These are phyloP conservation scores for Cytospora piceicola DNA, from an alignment of 2,329 filamentous ascomycete genomes.

Conservation along the genomic window DNA sequence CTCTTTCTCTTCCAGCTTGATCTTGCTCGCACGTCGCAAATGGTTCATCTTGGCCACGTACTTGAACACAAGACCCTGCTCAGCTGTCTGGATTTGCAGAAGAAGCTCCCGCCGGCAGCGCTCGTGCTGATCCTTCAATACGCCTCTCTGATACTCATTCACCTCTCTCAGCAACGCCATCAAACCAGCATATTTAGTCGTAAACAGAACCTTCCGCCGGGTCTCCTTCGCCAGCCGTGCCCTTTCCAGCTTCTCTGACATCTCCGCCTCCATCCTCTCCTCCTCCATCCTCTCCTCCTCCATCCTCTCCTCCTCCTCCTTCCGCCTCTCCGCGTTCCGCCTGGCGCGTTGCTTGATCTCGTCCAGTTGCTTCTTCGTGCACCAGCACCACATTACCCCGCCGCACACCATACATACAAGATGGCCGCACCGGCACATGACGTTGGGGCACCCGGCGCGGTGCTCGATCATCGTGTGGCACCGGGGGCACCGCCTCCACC, in stretches of 20 bases:
- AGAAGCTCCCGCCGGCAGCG: constrained; percentile 39
- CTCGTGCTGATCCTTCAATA: constrained; percentile 45
- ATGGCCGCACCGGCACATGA: constrained; percentile 81
- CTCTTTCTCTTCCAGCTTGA: constrained; percentile 42
- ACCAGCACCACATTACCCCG: constrained; percentile 71
- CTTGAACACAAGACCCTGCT: constrained; percentile 40
- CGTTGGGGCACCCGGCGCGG: constrained; percentile 80
- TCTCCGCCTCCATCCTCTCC: constrained; percentile 53
- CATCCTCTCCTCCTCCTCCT: constrained; percentile 38
- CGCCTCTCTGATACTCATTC: constrained; percentile 47
- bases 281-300: constrained; percentile 44
- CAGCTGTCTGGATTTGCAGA: constrained; percentile 33
- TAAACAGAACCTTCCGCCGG: constrained; percentile 45
- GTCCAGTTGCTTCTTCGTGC: constrained; percentile 54
- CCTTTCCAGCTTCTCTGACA: constrained; percentile 47
- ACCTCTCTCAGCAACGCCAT: constrained; percentile 43
- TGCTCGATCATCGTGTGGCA: constrained; percentile 78
- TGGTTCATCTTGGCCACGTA: constrained; percentile 42
- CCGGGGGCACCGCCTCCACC: constrained; percentile 73
- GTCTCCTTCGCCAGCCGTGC: constrained; percentile 45
- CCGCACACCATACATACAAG: constrained; percentile 89
- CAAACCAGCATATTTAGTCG: constrained; percentile 45
- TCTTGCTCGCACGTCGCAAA: constrained; percentile 35
- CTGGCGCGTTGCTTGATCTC: constrained; percentile 46
- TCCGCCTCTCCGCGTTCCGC: constrained; percentile 41